Base-by-base conservation (phyloP, 306 rosid species). In the Quercus robur region DNA sequence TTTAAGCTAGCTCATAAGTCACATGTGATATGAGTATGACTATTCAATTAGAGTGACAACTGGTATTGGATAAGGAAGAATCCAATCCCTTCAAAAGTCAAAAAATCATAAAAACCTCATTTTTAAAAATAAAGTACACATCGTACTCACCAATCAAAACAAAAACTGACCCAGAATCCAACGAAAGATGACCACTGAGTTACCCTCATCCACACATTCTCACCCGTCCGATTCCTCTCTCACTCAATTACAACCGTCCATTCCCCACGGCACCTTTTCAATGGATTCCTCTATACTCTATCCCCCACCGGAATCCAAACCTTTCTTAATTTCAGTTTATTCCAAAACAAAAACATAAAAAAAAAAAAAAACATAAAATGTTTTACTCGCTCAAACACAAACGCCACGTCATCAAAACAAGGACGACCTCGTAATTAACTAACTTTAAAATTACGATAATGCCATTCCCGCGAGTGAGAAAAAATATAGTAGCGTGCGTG, bases 231-330 rank as follows among this genome's bases (percentile, higher is more conserved):
- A 81, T 59, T 55, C 23, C 52, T 8, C 31, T 6, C 78, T 18
- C 58, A 30, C 61, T 28, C 21, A 5, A 64, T 85, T 30, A 12
- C 80, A 28, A 30, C 88, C 83, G 68, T 78, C 80, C 19, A 58
- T 57, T 46, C 14, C 35, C 52, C 44, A 14, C n/a, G 18, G 3
- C 6, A 54, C 41, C 9, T 13, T 15, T 20, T 56, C 33, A 14
- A 7, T 5, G 11, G 15, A 4, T 69, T 58, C 46, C 57, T 8
- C 71, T 38, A 67, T 76, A 13, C 41, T 19, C 68, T 21, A 69
- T n/a, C 23, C 25, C 15, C 44, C 64, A 19, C 51, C 81, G 81
- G 87, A 66, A 71, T 67, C 81, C 87, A 84, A 84, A 80, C 25
- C 14, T 31, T 14, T 76, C 69, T 76, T 72, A 76, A 76, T 55